Conservation (phyloP, 1,139 yeast species). For the Suzukiozyma palmioleophila region DNA sequence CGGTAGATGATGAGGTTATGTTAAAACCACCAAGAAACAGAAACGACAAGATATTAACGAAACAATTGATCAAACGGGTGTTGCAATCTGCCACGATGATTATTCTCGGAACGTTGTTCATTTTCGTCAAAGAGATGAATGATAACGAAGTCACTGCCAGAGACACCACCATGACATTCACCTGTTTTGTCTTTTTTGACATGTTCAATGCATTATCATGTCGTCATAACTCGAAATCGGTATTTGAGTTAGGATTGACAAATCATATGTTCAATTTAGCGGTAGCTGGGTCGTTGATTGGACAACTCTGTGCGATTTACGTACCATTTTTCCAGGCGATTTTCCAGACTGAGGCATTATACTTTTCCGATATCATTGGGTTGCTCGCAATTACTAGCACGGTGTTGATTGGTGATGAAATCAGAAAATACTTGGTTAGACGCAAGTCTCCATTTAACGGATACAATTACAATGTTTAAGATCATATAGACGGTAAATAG, state of each 20-base stretch:
- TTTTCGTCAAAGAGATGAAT: slow-evolving; percentile 79
- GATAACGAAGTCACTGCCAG: slow-evolving; percentile 81
- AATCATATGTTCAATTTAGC: slow-evolving; percentile 93
- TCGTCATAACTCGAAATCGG: slow-evolving; percentile 80
- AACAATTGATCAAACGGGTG: slow-evolving; percentile 63
- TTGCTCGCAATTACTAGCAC: slow-evolving; percentile 64
- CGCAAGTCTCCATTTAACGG: slow-evolving; percentile 3
- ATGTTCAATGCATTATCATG: slow-evolving; percentile 94
- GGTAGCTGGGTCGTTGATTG: slow-evolving; percentile 80
- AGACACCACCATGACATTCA: slow-evolving; percentile 98
- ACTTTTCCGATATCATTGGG: slow-evolving; percentile 60
- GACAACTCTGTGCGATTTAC: slow-evolving; percentile 92
- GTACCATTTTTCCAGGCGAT: slow-evolving; percentile 86
- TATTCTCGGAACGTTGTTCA: slow-evolving; percentile 73
- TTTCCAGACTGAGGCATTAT: slow-evolving; percentile 90
- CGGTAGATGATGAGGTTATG: slow-evolving; percentile 95
- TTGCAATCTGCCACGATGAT: slow-evolving; percentile 71
- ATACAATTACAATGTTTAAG: slow-evolving; percentile 1
- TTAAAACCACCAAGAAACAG: slow-evolving; percentile 88
- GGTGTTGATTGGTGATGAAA: slow-evolving; percentile 83
- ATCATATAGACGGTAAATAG: slow-evolving; percentile 1
- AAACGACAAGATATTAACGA: slow-evolving; percentile 74
- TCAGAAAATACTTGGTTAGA: slow-evolving; percentile 43
- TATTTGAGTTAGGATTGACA: slow-evolving; percentile 68
- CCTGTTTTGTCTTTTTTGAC: slow-evolving; percentile 91